Evolutionary conservation across 768 basidiomycete species (phyloP), one percentile per base, ranked within the genome.

Genomic region (Multifurca ochricompacta): DNA sequence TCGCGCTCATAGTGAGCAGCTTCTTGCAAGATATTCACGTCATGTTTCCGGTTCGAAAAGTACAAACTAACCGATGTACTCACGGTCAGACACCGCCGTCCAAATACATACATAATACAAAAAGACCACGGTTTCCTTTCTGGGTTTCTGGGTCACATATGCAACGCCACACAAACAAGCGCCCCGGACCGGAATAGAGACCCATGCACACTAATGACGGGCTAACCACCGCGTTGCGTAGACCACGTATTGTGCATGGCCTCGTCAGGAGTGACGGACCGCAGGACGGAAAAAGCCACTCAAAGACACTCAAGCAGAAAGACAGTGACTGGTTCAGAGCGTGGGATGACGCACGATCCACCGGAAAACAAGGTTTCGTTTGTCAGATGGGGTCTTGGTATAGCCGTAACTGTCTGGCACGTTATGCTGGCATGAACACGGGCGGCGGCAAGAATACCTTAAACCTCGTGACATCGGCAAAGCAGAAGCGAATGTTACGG

Each of bases 311-410:
- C 37, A 47, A 37, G 19, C 31, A 28, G 37, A 46, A 55, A 56
- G 48, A 13, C 42, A 32, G 40, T 27, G 14, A 32, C 27, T 9
- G 27, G 18, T 23, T 11, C 50, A 18, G 18, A 14, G 23, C 41
- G 39, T 19, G 27, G 27, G 41, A 48, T 42, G 56, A 47, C 27
- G 27, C n/a, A n/a, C 19, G 35, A 28, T 30, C 18, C 28, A 48
- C 52, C 51, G 52, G 51, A 21, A 41, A 52, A 57, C 50, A 57
- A 52, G 27, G 51, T 57, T 57, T 52, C 51, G 56, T 49, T 21
- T 52, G 51, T 57, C 40, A 47, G 45, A 51, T 28, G 48, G 49
- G 43, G 34, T 25, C 36, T 36, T 21, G 28, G 19, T 46, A 48
- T 32, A 19, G 32, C 54, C 54, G 42, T 51, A 46, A 39, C 40